phyloP scores from a whole-genome alignment of 306 rosid genomes.

The Canavalia gladiata region DNA sequence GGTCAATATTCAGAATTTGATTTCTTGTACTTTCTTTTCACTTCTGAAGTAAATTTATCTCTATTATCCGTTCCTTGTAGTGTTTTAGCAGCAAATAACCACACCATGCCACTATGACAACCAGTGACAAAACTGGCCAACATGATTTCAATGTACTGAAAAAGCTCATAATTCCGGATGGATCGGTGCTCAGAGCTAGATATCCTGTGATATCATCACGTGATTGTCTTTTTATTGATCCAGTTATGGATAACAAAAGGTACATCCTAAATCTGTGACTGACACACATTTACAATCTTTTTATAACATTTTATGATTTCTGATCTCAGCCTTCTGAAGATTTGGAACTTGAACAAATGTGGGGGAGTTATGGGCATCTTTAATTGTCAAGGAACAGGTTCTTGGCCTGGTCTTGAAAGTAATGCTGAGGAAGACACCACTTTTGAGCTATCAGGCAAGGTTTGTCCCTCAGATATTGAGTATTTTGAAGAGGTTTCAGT shows the following conservation, averaged over 20 bases:
- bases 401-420: constrained; percentile 38
- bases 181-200: constrained; percentile 38
- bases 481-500: constrained; percentile 32
- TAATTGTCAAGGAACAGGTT: constrained; percentile 34
- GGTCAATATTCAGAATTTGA: neutral
- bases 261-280: neutral
- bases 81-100: constrained; percentile 24
- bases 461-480: constrained; percentile 23
- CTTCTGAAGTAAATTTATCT: neutral
- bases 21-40: neutral
- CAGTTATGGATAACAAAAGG: constrained; percentile 36
- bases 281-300: neutral
- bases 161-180: constrained; percentile 40
- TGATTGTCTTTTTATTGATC: constrained; percentile 37
- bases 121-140: constrained; percentile 36
- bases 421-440: constrained; percentile 7
- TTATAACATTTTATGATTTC: constrained; percentile 8
- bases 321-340: constrained; percentile 36
- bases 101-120: constrained; percentile 28
- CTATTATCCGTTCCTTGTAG: constrained; percentile 5
- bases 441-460: constrained; percentile 34
- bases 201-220: constrained; percentile 28
- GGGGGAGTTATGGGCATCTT: constrained; percentile 39
- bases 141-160: constrained; percentile 36
- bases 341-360: constrained; percentile 39